These are phyloP conservation scores for Xylogone sp. DNA, from an alignment of 2,329 filamentous ascomycete species.

Conservation along the genomic window DNA sequence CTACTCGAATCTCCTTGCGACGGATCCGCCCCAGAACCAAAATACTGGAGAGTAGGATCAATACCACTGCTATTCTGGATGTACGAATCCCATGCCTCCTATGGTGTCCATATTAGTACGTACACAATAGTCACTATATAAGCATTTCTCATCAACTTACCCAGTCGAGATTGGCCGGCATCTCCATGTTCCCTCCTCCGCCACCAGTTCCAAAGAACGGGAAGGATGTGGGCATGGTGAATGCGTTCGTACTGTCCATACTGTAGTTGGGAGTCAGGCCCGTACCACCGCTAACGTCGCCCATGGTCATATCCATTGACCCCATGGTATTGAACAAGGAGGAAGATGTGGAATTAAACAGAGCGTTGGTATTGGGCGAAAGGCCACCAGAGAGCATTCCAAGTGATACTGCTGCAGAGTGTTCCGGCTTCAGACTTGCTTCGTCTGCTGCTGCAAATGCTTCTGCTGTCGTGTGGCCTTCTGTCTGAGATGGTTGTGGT, in stretches of 20 bases:
- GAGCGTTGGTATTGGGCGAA: slow-evolving; percentile 38
- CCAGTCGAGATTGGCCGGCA: slow-evolving; percentile 58
- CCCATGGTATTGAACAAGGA: too few species aligned
- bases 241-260: slow-evolving; percentile 22
- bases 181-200: slow-evolving; percentile 45
- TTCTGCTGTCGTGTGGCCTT: slow-evolving; percentile 18
- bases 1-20: slow-evolving; percentile 11
- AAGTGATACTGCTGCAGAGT: slow-evolving; percentile 66
- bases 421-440: slow-evolving; percentile 58
- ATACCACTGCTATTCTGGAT: slow-evolving; percentile 51
- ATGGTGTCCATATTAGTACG: slow-evolving; percentile 22
- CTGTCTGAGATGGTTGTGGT: slow-evolving; percentile 13
- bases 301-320: slow-evolving; percentile 27
- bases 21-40: slow-evolving; percentile 19
- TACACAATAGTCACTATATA: too few species aligned
- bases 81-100: slow-evolving; percentile 68
- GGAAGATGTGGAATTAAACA: too few species aligned
- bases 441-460: slow-evolving; percentile 25
- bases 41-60: slow-evolving; percentile 27
- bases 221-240: slow-evolving; percentile 37
- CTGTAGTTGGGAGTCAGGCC: slow-evolving; percentile 38
- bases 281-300: slow-evolving; percentile 26
- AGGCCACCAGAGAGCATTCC: slow-evolving; percentile 62
- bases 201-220: slow-evolving; percentile 45
- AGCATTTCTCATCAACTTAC: slow-evolving; percentile 36